Evolutionary conservation across 805 yeast species (phyloP), one percentile per base, ranked within the genome.

Genomic region (Nakazawaea ernobii): DNA sequence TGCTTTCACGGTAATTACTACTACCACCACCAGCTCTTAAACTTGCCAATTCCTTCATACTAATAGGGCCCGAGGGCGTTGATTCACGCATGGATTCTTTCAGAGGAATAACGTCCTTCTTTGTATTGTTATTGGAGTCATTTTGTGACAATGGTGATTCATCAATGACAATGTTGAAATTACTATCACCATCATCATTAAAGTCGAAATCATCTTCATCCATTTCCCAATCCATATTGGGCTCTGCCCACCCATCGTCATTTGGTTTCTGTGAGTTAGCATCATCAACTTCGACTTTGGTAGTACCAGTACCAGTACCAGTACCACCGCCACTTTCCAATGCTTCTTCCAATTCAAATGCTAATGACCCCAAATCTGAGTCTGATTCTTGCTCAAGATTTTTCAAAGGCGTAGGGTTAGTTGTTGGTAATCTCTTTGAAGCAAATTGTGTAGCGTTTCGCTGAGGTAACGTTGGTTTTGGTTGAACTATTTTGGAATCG

Each of bases 261-360:
- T 15, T 42, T 2, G 14, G 20, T 1, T 8, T 32, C 11, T 7
- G 13, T 6, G 36, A 8, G 11, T 38, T 15, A 3, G 32, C 40
- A 10, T 33, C 28, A 6, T 39, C n/a, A 3, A 11, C 4, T 4
- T 30, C 33, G 4, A 30, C 6, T n/a, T 17, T 36, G 32, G 37
- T 8, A 8, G 35, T 11, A n/a, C n/a, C n/a, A n/a, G n/a, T n/a
- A n/a, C n/a, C n/a, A 8, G 15, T n/a, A 24, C 13, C 13, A n/a
- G n/a, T n/a, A 17, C 8, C 26, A 15, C 33, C 33, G 30, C 44
- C 39, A 15, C 32, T 42, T 17, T 49, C 56, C 42, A 54, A 39
- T 39, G 56, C 61, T 24, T 54, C 53, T 39, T 56, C 61, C 15
- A 60, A 40, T 44, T 59, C 62, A 37, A 53, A 57, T 1, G 57